Percentiles rank a stretch among this genome's conserved stretches.
These are phyloP conservation scores for Apiosordaria backusii DNA, from an alignment of 495 filamentous ascomycete species.

Conservation along the genomic window DNA sequence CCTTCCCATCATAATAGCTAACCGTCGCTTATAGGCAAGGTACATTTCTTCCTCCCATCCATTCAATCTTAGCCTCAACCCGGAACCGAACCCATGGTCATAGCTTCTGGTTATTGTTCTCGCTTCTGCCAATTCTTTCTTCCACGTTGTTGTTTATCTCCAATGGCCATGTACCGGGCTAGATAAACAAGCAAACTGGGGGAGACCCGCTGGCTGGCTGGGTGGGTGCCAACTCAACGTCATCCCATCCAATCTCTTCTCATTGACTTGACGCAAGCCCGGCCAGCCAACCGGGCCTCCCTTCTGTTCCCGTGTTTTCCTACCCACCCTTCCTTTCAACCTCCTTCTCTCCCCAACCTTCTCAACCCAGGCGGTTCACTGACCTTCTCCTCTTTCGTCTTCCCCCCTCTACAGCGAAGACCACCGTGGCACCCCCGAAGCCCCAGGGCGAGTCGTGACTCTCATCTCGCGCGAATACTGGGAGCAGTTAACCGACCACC, in stretches of 20 bases:
- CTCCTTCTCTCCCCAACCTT: neutral
- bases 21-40: conserved; percentile 51
- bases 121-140: neutral
- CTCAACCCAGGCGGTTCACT: neutral
- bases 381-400: neutral
- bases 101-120: conserved; percentile 1
- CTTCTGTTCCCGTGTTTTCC: neutral
- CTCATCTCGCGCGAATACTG: conserved; percentile 80
- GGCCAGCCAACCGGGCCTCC: neutral
- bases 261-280: neutral
- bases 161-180: neutral
- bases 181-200: neutral
- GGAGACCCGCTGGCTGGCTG: neutral
- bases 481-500: conserved; percentile 70
- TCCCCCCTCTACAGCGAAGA: conserved; percentile 60
- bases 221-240: neutral
- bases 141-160: neutral
- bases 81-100: neutral
- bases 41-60: conserved; percentile 25
- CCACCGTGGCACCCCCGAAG: conserved; percentile 85
- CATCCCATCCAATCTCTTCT: neutral
- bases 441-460: conserved; percentile 89
- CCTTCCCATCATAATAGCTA: conserved; percentile 21
- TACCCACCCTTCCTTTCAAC: neutral
- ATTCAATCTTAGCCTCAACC: neutral